phyloP scores from a whole-genome alignment of 768 basidiomycete genomes.

The Kwoniella dendrophila region DNA sequence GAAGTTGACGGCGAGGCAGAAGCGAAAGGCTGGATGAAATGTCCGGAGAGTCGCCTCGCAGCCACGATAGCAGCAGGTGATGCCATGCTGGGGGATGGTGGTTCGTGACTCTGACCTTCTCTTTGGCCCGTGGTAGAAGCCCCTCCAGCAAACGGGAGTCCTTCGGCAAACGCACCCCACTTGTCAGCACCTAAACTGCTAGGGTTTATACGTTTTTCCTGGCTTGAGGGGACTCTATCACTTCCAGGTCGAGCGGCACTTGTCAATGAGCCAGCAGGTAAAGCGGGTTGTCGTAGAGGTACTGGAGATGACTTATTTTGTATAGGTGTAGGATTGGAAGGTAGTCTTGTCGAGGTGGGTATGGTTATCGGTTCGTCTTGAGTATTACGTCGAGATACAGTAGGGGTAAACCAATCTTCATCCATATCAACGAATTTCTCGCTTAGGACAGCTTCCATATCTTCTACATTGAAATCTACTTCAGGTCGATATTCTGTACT shows the following conservation, averaged over 20 bases:
- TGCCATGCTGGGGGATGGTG: conserved; percentile 23
- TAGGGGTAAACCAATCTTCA: conserved; percentile 55
- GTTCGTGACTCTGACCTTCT: conserved; percentile 16
- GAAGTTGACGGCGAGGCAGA: conserved; percentile 46
- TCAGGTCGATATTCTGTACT: conserved; percentile 43
- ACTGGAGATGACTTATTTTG: conserved; percentile 36
- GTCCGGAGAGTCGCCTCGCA: conserved; percentile 46
- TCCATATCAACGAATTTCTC: conserved; percentile 53
- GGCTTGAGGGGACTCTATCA: conserved; percentile 24
- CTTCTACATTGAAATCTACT: conserved; percentile 51
- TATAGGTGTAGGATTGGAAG: conserved; percentile 24
- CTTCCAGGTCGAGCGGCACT: conserved; percentile 12
- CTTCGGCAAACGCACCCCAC: conserved; percentile 44
- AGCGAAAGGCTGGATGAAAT: conserved; percentile 47
- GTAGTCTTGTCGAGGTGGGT: conserved; percentile 1
- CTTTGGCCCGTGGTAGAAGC: conserved; percentile 3
- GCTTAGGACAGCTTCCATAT: conserved; percentile 49
- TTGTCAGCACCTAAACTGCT: conserved; percentile 26
- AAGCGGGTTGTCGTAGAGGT: conserved; percentile 39
- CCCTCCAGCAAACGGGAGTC: conserved; percentile 47
- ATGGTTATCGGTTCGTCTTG: neutral
- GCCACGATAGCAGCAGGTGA: conserved; percentile 35
- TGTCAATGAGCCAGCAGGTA: conserved; percentile 15
- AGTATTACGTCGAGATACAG: conserved; percentile 32
- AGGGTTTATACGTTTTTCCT: conserved; percentile 15